Conservation (phyloP, 2,329 filamentous ascomycete genomes). For the Aspergillus sp. region DNA sequence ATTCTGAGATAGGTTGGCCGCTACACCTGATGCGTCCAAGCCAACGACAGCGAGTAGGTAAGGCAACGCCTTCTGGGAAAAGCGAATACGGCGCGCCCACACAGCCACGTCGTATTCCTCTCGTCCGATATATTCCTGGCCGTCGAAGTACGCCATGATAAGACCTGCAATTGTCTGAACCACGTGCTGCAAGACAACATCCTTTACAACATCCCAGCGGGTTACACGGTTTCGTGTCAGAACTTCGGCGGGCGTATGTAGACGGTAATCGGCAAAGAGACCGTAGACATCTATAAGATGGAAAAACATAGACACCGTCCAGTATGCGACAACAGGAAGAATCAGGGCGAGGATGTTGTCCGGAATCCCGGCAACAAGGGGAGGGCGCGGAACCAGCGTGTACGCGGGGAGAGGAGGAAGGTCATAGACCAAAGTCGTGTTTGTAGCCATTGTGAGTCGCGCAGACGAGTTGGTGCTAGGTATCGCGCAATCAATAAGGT, state of each 20-base stretch:
- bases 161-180: constrained; percentile 79
- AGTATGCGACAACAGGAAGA: constrained; percentile 83
- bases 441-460: constrained; percentile 37
- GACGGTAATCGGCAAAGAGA: constrained; percentile 84
- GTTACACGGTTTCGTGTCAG: constrained; percentile 83
- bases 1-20: constrained; percentile 69
- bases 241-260: constrained; percentile 94
- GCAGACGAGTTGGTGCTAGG: constrained; percentile 14
- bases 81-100: constrained; percentile 82
- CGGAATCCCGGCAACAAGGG: constrained; percentile 76
- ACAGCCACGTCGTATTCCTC: constrained; percentile 86
- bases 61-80: constrained; percentile 79
- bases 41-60: constrained; percentile 71
- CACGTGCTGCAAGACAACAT: constrained; percentile 89
- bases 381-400: constrained; percentile 68
- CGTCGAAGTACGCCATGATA: constrained; percentile 72
- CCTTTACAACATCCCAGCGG: constrained; percentile 81
- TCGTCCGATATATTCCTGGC: constrained; percentile 72
- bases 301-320: constrained; percentile 82
- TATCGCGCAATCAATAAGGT: constrained; percentile 8
- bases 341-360: constrained; percentile 80
- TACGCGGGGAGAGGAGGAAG: constrained; percentile 88
- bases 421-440: constrained; percentile 49
- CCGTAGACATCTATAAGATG: constrained; percentile 85
- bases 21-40: constrained; percentile 74